Evolutionary conservation across 2,329 filamentous ascomycete species (phyloP), one percentile per base, ranked within the genome.

Genomic region (Diaporthe nobilis): DNA sequence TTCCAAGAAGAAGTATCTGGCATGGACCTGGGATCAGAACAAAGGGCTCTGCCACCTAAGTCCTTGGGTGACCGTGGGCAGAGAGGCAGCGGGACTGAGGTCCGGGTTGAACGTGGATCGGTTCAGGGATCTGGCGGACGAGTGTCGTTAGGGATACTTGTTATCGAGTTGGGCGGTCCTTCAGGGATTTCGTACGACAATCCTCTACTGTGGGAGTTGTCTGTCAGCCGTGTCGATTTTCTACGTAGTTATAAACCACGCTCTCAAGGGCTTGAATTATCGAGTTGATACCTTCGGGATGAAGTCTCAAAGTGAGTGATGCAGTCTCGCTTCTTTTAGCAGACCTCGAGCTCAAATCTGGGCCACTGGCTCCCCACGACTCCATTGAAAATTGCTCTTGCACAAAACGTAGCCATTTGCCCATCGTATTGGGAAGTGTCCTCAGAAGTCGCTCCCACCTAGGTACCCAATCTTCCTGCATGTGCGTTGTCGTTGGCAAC

Each of bases 11-110:
- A 80, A 80, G 76, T 90, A 88, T 76, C 80, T 90, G 75, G 88
- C 89, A 31, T 90, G 89, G 89, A 86, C 85, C 39, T 90, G 86
- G 82, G 85, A 89, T 39, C 81, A 83, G 65, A 79, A 77, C 31
- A 80, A 76, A 17, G 79, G 81, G 77, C 79, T 82, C 73, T 90
- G 89, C 80, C 83, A 85, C 77, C 82, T 81, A 55, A 87, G 86
- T 37, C 87, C 88, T 25, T 90, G 88, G 89, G 81, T 88, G 65
- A 84, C 88, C 47, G 81, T 89, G 3, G 88, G 88, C 4, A 80
- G 84, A 49, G 76, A 79, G 47, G 78, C 76, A 2, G 79, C 79
- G 12, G 83, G 83, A 0, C 79, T 79, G n/a, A 80, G 83, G 42
- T 86, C 86, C 1, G 85, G 86, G 28, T 77, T 87, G 61, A 85